Evolutionary conservation across 352 stramenopile species (phyloP).

Genomic region (Phytopythium delawarense): DNA sequence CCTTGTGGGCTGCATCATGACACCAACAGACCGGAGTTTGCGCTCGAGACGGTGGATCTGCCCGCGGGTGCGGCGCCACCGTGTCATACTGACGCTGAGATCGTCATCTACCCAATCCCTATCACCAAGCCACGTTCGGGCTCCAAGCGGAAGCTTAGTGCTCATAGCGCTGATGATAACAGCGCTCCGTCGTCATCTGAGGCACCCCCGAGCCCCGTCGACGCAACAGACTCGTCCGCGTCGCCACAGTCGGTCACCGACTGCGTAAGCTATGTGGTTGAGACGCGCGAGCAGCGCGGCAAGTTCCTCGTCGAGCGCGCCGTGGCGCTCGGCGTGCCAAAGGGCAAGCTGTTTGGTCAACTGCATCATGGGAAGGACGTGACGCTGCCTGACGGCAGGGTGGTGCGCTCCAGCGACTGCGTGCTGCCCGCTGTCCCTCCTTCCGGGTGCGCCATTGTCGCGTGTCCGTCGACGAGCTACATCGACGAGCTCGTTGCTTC

Average conservation of each 20-base stretch:
- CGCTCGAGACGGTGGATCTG: slow-evolving; percentile 41
- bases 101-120: slow-evolving; percentile 43
- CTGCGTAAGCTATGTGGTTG: slow-evolving; percentile 68
- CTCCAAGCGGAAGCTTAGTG: slow-evolving; percentile 53
- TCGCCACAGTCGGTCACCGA: slow-evolving; percentile 19
- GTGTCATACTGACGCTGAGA: slow-evolving; percentile 57
- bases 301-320: slow-evolving; percentile 80
- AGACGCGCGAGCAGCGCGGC: slow-evolving; percentile 63
- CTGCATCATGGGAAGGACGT: slow-evolving; percentile 80
- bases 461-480: slow-evolving; percentile 59
- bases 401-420: slow-evolving; percentile 66
- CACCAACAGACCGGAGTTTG: slow-evolving; percentile 36
- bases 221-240: not conserved
- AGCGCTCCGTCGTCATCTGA: not conserved
- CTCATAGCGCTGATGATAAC: not conserved
- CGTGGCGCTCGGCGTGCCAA: slow-evolving; percentile 62
- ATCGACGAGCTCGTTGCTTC: slow-evolving; percentile 49
- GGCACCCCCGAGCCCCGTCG: not conserved
- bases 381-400: slow-evolving; percentile 49
- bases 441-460: slow-evolving; percentile 42
- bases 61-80: not conserved
- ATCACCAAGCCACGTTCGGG: slow-evolving; percentile 26
- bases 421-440: slow-evolving; percentile 60
- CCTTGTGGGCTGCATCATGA: not conserved
- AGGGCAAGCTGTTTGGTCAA: slow-evolving; percentile 72